These are phyloP conservation scores for Mycosarcoma mackinlayi DNA, from an alignment of 1,284 basidiomycete genomes.

Conservation along the genomic window DNA sequence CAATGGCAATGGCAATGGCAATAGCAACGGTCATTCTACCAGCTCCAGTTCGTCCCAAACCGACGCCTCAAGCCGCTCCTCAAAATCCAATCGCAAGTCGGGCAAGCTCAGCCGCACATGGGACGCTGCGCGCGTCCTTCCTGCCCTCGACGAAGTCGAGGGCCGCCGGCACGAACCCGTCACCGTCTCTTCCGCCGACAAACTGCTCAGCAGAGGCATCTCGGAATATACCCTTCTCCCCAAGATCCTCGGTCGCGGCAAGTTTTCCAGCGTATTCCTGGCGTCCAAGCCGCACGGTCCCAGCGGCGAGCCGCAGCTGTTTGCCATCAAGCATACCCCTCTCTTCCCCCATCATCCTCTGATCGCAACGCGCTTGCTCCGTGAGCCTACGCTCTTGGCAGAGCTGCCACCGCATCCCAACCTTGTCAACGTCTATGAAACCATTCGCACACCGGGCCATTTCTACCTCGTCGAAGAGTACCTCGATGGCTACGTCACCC, in stretches of 20 bases:
- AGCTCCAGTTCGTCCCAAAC: slow-evolving; percentile 19
- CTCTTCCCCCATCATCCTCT: slow-evolving; percentile 74
- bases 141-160: slow-evolving; percentile 38
- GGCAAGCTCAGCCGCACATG: slow-evolving; percentile 19
- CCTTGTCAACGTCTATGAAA: slow-evolving; percentile 72
- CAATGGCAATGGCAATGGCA: slow-evolving; percentile 11
- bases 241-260: slow-evolving; percentile 64
- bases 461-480: slow-evolving; percentile 74
- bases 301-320: slow-evolving; percentile 60
- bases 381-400: slow-evolving; percentile 73
- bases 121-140: slow-evolving; percentile 34
- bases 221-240: slow-evolving; percentile 68
- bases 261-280: slow-evolving; percentile 68
- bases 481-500: slow-evolving; percentile 70
- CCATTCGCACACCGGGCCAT: slow-evolving; percentile 72
- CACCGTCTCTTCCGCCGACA: slow-evolving; percentile 60
- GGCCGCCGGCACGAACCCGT: slow-evolving; percentile 25
- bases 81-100: slow-evolving; percentile 12
- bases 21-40: slow-evolving; percentile 15
- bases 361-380: slow-evolving; percentile 72
- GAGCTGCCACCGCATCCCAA: slow-evolving; percentile 73
- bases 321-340: slow-evolving; percentile 73
- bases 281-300: slow-evolving; percentile 57
- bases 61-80: slow-evolving; percentile 8
- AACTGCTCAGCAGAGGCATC: slow-evolving; percentile 63